Evolutionary conservation across 148 eudicot genomes (phyloP), one percentile per base, ranked within the genome.

Genomic region (Pouteria glomerata): DNA sequence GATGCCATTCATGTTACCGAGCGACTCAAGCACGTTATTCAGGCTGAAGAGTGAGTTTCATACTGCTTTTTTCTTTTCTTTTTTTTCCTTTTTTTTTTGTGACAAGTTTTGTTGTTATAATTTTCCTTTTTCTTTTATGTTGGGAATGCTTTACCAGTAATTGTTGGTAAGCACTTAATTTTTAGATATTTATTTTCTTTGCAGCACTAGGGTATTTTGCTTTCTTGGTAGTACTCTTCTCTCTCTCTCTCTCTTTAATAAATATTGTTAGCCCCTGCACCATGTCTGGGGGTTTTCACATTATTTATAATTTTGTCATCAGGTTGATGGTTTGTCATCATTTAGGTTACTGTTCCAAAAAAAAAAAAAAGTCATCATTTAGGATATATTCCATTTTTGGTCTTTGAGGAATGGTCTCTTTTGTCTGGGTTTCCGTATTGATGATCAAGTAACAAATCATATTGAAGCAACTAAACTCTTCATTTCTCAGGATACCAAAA

Each of bases 21-120:
- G 73, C 84, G 99, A 74, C 93, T 91, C 56, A 95, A 79, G 80
- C 88, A 88, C 75, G 97, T 95, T 66, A 88, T 95, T 59, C 81
- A 73, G 37, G 79, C 89, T 69, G 99, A 95, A 90, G 86, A 82
- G 99, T 95, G 77, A 83, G 86, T 78, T 62, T 14, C 58, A 23
- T 39, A 8, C 8, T 8, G n/a, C 45, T 30, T 57, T 24, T 15
- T 23, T 65, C 11, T 1, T 63, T 63, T 63, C 10, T 63, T 13
- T 35, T 2, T 47, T 29, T 16, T 18, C 1, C 14, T 29, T n/a
- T 41, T 8, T 19, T 27, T 42, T 64, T 39, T 21, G 8, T 24
- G 26, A n/a, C n/a, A n/a, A n/a, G n/a, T n/a, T n/a, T n/a, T n/a
- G n/a, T n/a, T n/a, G n/a, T n/a, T n/a, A n/a, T n/a, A n/a, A n/a